Percentiles rank a stretch among this genome's conserved stretches.
Conservation (phyloP, 495 filamentous ascomycete genomes). For the Xylaria curta region DNA sequence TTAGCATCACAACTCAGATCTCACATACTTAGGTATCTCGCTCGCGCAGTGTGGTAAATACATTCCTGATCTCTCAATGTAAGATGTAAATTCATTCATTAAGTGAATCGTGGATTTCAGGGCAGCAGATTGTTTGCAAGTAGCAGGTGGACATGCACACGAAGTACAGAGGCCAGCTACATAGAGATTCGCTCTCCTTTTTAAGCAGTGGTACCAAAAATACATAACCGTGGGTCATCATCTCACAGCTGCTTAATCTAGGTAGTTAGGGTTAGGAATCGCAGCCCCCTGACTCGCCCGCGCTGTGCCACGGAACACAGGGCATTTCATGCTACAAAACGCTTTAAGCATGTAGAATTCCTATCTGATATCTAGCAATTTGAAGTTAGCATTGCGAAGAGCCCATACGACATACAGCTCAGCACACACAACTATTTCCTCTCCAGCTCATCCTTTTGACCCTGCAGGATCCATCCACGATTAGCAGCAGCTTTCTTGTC, state of each 20-base stretch:
- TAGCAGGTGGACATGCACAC: not conserved
- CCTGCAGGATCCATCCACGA: slow-evolving; percentile 66
- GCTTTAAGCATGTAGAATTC: not conserved
- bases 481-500: slow-evolving; percentile 58
- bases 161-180: not conserved
- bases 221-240: too few relatives aligned
- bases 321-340: not conserved
- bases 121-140: not conserved
- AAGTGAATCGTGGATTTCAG: not conserved
- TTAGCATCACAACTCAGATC: not conserved
- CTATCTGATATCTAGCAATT: not conserved
- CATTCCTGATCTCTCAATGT: not conserved
- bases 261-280: too few relatives aligned
- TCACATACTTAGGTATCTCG: not conserved
- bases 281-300: not conserved
- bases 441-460: slow-evolving; percentile 62
- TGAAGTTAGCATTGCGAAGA: not conserved
- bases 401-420: not conserved
- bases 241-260: not conserved
- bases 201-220: too few relatives aligned
- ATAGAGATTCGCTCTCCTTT: too few relatives aligned
- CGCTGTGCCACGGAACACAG: not conserved
- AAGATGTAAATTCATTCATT: not conserved
- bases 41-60: slow-evolving; percentile 8
- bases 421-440: not conserved